Evolutionary conservation across 176 grass and related monocot species (phyloP).

Genomic region (Zoysia japonica): DNA sequence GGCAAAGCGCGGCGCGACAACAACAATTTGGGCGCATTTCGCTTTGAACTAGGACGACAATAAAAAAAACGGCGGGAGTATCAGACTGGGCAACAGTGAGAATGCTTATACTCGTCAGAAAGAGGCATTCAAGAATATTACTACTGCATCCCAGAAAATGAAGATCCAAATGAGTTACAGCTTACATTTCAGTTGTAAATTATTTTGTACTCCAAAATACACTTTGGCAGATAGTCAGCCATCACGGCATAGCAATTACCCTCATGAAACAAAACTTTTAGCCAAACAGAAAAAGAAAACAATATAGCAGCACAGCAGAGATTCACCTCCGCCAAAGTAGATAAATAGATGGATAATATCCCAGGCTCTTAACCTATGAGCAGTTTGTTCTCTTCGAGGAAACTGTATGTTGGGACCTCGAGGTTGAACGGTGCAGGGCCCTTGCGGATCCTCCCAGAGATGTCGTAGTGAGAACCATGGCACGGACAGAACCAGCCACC

Average conservation of each 20-base stretch:
- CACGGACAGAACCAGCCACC: constrained; percentile 95
- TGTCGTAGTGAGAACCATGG: constrained; percentile 89
- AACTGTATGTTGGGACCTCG: constrained; percentile 81
- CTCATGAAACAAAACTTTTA: constrained; percentile 41
- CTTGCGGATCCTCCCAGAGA: constrained; percentile 85
- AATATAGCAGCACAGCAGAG: constrained; percentile 42
- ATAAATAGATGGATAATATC: constrained; percentile 7
- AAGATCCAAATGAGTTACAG: constrained; percentile 30
- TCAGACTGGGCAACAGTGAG: too few species aligned
- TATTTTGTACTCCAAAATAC: constrained; percentile 47
- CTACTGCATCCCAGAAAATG: constrained; percentile 4
- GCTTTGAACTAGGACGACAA: too few species aligned
- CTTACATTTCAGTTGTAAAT: constrained; percentile 48
- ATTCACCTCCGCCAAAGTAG: constrained; percentile 29
- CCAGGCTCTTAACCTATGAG: constrained; percentile 58
- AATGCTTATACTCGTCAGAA: too few species aligned
- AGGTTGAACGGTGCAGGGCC: constrained; percentile 84
- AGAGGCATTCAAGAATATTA: too few species aligned
- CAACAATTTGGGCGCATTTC: too few species aligned
- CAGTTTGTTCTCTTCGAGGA: constrained; percentile 86
- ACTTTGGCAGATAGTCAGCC: constrained; percentile 23
- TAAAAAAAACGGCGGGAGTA: too few species aligned
- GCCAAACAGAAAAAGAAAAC: constrained; percentile 26
- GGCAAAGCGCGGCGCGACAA: too few species aligned
- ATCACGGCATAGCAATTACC: constrained; percentile 16